Base-by-base conservation (phyloP, 2,329 filamentous ascomycete species). In the Cercospora zeae-maydis region DNA sequence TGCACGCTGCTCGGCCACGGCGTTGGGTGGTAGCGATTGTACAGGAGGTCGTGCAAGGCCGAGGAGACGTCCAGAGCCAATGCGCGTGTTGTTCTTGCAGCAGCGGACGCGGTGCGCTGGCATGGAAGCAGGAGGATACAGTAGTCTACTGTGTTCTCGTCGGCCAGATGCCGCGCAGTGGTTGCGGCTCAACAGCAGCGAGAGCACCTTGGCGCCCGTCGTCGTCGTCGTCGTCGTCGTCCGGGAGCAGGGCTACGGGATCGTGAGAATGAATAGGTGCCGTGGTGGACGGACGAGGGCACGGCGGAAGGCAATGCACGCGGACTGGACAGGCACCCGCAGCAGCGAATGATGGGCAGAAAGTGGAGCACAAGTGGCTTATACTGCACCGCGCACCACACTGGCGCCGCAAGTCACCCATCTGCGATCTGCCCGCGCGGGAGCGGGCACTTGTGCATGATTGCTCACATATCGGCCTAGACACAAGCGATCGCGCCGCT, bases 401-500 rank as follows among this genome's bases (percentile, higher is more conserved):
- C 52, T 60, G 39, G 52, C 56, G 61, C 47, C 58, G 55, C 56
- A 61, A 53, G 36, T 58, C 45, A 27, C 59, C 47, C 58, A 61
- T 53, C 62, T 57, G 56, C 60, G 57, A 66, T 66, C 64, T 63
- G 36, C 47, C 58, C 60, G 60, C 63, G 61, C 65, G 57, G 65
- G 39, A 63, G 54, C 66, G 59, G 47, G 45, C 56, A 33, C 60
- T 57, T 59, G 55, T 60, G 66, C 66, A 68, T 66, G 65, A 67
- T 68, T 59, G 30, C 65, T 62, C 59, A 66, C 67, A 67, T 68
- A 67, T 62, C 59, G 55, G 45, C 61, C 63, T 64, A 62, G 53
- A 24, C 57, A 39, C 57, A 42, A 21, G 61, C 63, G 63, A 65
- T 66, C 65, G 65, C 59, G 63, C 65, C 57, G 56, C 49, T 39